These are phyloP conservation scores for Peterozyma xylosa DNA, from an alignment of 805 yeast genomes.

Conservation along the genomic window DNA sequence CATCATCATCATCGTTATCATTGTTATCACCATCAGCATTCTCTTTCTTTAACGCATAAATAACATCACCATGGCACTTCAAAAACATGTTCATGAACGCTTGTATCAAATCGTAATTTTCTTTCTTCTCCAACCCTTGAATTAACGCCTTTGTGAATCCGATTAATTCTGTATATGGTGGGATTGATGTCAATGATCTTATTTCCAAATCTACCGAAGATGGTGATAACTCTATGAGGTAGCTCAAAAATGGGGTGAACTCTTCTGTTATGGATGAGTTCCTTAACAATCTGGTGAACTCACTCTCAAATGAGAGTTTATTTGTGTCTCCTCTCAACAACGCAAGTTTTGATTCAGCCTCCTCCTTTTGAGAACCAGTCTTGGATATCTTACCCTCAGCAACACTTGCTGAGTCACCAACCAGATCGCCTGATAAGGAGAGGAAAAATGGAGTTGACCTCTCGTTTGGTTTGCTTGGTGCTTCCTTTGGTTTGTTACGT, in stretches of 20 bases:
- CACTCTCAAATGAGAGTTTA: slow-evolving; percentile 55
- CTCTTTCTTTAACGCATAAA: slow-evolving; percentile 23
- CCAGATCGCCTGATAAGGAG: slow-evolving; percentile 53
- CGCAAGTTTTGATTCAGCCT: slow-evolving; percentile 26
- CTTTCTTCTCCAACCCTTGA: slow-evolving; percentile 46
- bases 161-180: slow-evolving; percentile 61
- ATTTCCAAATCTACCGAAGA: slow-evolving; percentile 80
- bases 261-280: slow-evolving; percentile 28
- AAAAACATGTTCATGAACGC: slow-evolving; percentile 73
- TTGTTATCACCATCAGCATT: slow-evolving; percentile 3
- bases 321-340: slow-evolving; percentile 21
- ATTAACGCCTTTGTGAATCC: slow-evolving; percentile 63
- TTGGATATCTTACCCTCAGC: slow-evolving; percentile 28
- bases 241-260: slow-evolving; percentile 43
- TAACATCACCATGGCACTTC: slow-evolving; percentile 76
- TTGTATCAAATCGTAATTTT: slow-evolving; percentile 70
- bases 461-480: slow-evolving; percentile 76
- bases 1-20: slow-evolving; percentile 13
- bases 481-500: slow-evolving; percentile 86
- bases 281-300: slow-evolving; percentile 61
- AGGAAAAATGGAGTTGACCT: slow-evolving; percentile 73
- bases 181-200: slow-evolving; percentile 60
- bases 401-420: slow-evolving; percentile 60
- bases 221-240: slow-evolving; percentile 60
- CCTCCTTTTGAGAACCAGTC: slow-evolving; percentile 10